Percentiles rank a stretch among this genome's conserved stretches.
Conservation (phyloP, 768 basidiomycete species). For the Naganishia vaughanmartiniae region DNA sequence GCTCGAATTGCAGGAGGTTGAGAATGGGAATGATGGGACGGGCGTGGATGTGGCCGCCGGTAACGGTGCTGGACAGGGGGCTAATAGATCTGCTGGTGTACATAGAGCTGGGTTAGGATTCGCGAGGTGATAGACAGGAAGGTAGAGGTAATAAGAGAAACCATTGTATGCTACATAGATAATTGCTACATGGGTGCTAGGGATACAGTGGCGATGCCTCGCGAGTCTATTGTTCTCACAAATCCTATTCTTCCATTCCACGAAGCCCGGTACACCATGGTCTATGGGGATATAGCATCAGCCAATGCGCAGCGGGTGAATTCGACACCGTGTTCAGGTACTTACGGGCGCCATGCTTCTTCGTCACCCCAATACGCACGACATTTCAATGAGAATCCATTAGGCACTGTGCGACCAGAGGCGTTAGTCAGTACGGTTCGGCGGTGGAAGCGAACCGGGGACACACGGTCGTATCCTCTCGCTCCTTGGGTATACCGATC, state of each 20-base stretch:
- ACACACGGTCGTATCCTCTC: conserved; percentile 44
- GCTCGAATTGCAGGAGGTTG: conserved; percentile 36
- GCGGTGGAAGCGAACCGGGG: not conserved
- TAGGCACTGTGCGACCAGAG: conserved; percentile 32
- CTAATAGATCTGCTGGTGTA: not conserved
- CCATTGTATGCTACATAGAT: not conserved
- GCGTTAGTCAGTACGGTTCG: not conserved
- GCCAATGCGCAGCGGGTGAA: not conserved
- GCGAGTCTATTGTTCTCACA: not conserved
- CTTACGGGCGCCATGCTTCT: conserved; percentile 42
- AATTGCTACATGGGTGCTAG: conserved; percentile 1
- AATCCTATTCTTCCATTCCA: conserved; percentile 28
- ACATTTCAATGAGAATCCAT: conserved; percentile 42
- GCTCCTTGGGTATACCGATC: conserved; percentile 37
- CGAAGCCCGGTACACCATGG: conserved; percentile 31
- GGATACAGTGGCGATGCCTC: conserved; percentile 12
- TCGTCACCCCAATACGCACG: conserved; percentile 44
- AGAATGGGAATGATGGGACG: conserved; percentile 15
- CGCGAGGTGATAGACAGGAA: not conserved
- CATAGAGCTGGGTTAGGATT: conserved; percentile 14
- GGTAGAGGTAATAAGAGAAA: not conserved
- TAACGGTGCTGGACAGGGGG: not conserved
- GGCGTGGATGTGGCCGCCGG: not conserved
- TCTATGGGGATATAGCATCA: not conserved
- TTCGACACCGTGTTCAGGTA: not conserved